Percentiles rank a stretch among this genome's conserved stretches.
Evolutionary conservation across 2,329 filamentous ascomycete species (phyloP).

Genomic region (Fusarium sp.): DNA sequence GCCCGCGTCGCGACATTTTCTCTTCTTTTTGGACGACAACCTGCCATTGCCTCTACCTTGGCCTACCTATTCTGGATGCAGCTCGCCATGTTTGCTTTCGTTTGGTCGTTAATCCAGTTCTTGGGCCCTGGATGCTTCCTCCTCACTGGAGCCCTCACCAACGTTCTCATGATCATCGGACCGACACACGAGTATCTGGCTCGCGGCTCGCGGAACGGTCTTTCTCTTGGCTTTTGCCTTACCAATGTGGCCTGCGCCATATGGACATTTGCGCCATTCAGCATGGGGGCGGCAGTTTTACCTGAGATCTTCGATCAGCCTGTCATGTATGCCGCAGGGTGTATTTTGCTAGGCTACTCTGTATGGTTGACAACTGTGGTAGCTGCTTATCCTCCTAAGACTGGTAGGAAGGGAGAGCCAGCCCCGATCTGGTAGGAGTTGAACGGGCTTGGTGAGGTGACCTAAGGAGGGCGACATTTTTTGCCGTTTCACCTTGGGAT

Average conservation of each 20-base stretch:
- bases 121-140: not conserved
- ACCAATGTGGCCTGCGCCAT: not conserved
- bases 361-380: not conserved
- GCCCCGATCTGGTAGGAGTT: not conserved
- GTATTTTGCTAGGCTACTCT: not conserved
- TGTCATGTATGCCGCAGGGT: not conserved
- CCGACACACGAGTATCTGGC: slow-evolving; percentile 1
- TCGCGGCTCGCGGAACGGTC: slow-evolving; percentile 4
- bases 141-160: not conserved
- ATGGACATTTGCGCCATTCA: slow-evolving; percentile 19
- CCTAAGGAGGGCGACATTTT: too few species aligned
- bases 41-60: not conserved
- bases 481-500: not conserved
- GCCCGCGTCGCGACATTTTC: not conserved
- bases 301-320: slow-evolving; percentile 10
- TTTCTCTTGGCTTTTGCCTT: slow-evolving; percentile 9
- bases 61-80: too few species aligned
- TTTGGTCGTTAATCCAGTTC: too few species aligned
- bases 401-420: not conserved
- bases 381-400: not conserved
- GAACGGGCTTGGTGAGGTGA: not conserved
- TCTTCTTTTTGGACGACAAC: not conserved
- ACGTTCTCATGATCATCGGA: slow-evolving; percentile 10
- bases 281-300: not conserved
- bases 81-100: too few species aligned